Conservation (phyloP, 805 yeast species). For the Suhomyces kilbournensis region DNA sequence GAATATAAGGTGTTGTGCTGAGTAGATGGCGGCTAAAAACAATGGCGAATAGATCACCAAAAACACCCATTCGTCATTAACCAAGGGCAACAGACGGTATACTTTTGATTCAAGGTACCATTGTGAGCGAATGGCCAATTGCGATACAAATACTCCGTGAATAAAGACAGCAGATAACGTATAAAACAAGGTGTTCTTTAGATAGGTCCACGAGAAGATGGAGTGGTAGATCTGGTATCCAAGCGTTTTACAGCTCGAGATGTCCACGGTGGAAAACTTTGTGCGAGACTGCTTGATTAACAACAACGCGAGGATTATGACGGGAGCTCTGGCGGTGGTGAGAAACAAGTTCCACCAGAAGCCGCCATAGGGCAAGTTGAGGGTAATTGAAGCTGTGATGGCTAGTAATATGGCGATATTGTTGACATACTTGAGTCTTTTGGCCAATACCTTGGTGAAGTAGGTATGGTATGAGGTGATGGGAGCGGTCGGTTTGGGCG, state of each 20-base stretch:
- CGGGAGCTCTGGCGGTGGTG: constrained; percentile 27
- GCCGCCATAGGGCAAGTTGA: constrained; percentile 26
- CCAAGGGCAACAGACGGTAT: constrained; percentile 34
- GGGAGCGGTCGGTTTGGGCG: not conserved
- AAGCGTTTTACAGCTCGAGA: constrained; percentile 30
- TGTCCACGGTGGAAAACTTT: constrained; percentile 28
- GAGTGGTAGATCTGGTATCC: constrained; percentile 27
- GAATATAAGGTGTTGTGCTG: constrained; percentile 48
- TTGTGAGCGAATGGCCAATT: constrained; percentile 23
- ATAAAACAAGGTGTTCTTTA: constrained; percentile 18
- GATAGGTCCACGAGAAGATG: constrained; percentile 16
- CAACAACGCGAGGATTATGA: constrained; percentile 26
- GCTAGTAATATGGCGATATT: constrained; percentile 30
- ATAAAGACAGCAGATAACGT: constrained; percentile 21
- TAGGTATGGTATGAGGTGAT: constrained; percentile 19
- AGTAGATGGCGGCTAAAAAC: constrained; percentile 43
- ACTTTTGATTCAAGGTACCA: constrained; percentile 38
- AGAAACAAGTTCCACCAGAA: constrained; percentile 32
- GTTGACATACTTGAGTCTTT: constrained; percentile 35
- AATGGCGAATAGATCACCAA: constrained; percentile 44
- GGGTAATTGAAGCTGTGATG: constrained; percentile 19
- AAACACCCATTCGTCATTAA: constrained; percentile 46
- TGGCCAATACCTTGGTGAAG: constrained; percentile 29
- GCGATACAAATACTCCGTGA: constrained; percentile 23
- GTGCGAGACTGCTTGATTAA: constrained; percentile 25